Evolutionary conservation across 768 basidiomycete genomes (phyloP), one percentile per base, ranked within the genome.

Genomic region (Floccularia luteovirens): DNA sequence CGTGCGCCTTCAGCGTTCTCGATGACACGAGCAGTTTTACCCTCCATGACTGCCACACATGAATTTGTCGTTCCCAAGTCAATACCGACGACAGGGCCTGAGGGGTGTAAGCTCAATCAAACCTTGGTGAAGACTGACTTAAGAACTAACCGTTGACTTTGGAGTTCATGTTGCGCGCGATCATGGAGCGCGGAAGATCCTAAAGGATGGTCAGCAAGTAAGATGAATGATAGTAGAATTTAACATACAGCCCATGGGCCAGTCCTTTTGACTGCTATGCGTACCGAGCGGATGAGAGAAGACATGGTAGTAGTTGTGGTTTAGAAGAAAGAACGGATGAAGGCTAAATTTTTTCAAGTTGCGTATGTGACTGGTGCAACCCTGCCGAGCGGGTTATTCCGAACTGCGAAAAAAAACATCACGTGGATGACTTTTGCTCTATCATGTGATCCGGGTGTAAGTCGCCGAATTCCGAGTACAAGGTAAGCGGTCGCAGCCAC

Each of bases 1-100:
- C 96, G 82, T 42, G 87, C 88, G 70, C 96, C 94, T 70, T 98
- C 94, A 4, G 93, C 70, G 70, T 98, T 98, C 67, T 97, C 96
- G 50, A 99, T 85, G 48, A 98, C 94, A 49, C 89, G 85, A 36
- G 93, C 78, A 24, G 82, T 84, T 69, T 94, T 82, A 50, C 90
- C 93, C 69, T 97, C 93, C 90, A 94, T 96, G 46, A 96, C 75
- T 36, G 86, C 80, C 43, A 92, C 90, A 61, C 88, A 91, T 36
- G 89, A 91, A 63, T 90, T 89, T 22, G 89, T 90, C 27, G 88
- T 90, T 28, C 91, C 93, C 70, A 98, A 72, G 69, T 97, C 93
- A 70, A 98, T 97, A 70, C 93, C 90, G 61, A 93, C 74, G 44
- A 96, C 90, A 38, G 91, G 89, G 47, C 86, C 88, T 83, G 36